Conservation (phyloP, 1,284 basidiomycete genomes). For the Golubevia sp. region DNA sequence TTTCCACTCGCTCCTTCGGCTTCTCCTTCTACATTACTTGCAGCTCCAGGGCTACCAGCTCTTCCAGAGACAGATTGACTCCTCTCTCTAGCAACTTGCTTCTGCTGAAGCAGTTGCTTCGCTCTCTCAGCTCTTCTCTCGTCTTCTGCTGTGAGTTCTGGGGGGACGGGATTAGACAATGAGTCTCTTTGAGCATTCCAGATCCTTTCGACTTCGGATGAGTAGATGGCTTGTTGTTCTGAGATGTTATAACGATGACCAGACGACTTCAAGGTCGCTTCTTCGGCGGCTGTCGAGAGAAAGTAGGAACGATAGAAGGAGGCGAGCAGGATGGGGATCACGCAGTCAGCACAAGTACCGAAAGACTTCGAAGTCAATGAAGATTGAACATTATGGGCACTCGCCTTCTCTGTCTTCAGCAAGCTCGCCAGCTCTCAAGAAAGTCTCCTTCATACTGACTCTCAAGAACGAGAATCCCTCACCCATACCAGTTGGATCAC, state of each 20-base stretch:
- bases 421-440: constrained; percentile 53
- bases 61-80: not conserved
- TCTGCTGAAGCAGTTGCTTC: constrained; percentile 7
- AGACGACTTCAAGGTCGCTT: constrained; percentile 10
- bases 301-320: not conserved
- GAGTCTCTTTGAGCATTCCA: constrained; percentile 53
- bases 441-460: constrained; percentile 61
- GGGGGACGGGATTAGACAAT: constrained; percentile 49
- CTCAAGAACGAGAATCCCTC: constrained; percentile 60
- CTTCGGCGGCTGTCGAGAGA: not conserved
- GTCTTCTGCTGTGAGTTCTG: constrained; percentile 41
- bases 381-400: not conserved
- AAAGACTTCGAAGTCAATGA: not conserved
- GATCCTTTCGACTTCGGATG: constrained; percentile 54
- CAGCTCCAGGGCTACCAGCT: not conserved
- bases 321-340: not conserved
- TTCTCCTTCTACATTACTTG: constrained; percentile 5
- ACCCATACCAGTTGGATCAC: constrained; percentile 56
- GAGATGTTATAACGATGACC: constrained; percentile 61
- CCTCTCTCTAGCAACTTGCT: not conserved
- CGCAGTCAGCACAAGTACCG: constrained; percentile 33
- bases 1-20: constrained; percentile 9
- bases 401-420: constrained; percentile 1
- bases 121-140: constrained; percentile 2
- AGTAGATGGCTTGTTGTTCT: constrained; percentile 57